Conservation (phyloP, 305 asterid genomes). For the Solanum aculeatissimum region DNA sequence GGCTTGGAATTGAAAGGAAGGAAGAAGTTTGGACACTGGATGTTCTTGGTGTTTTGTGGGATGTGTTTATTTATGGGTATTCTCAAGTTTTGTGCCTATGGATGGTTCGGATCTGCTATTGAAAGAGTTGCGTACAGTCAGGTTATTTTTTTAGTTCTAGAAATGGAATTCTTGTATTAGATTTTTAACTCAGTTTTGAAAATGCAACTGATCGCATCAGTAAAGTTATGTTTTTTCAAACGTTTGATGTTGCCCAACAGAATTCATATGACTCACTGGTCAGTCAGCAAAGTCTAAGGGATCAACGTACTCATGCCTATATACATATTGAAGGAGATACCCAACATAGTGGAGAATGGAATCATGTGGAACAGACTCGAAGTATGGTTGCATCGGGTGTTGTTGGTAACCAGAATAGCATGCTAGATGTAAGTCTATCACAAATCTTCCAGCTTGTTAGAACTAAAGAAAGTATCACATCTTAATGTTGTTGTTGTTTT, state of each 20-base stretch:
- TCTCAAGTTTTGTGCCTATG: conserved; percentile 76
- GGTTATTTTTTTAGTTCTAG: conserved; percentile 26
- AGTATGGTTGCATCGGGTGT: conserved; percentile 46
- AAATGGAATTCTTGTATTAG: neutral
- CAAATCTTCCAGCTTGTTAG: neutral
- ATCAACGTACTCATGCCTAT: conserved; percentile 31
- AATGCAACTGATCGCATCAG: neutral
- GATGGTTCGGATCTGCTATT: conserved; percentile 93
- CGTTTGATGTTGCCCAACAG: conserved; percentile 21
- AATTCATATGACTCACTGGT: conserved; percentile 32
- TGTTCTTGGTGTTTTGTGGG: conserved; percentile 75
- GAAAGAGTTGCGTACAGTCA: conserved; percentile 48
- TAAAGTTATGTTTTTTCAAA: neutral
- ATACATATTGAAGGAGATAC: conserved; percentile 25
- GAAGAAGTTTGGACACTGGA: conserved; percentile 72
- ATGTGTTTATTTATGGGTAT: conserved; percentile 65
- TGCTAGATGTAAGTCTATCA: conserved; percentile 36
- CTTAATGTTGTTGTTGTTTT: neutral
- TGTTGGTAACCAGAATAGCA: conserved; percentile 24
- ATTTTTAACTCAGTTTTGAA: neutral
- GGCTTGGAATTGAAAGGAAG: conserved; percentile 55
- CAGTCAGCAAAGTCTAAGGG: conserved; percentile 31
- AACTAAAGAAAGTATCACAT: neutral
- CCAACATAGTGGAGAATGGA: conserved; percentile 23
- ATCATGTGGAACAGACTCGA: conserved; percentile 40